Evolutionary conservation across 345 rosid genomes (phyloP).

Genomic region (Acer campestre): DNA sequence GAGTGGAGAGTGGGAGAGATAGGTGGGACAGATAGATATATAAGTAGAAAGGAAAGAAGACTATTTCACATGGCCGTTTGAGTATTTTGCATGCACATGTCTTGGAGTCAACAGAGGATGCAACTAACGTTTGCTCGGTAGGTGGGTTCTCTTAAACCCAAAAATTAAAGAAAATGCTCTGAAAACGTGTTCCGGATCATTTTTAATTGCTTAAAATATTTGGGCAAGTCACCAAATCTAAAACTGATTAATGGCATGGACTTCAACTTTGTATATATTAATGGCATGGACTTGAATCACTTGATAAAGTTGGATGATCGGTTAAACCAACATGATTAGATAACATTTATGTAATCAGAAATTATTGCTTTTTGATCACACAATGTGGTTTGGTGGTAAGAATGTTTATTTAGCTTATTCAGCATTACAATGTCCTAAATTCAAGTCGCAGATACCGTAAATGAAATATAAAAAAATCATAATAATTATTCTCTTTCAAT

Average conservation of each 20-base stretch:
- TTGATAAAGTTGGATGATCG: constrained; percentile 27
- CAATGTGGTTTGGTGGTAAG: no score
- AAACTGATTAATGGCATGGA: constrained; percentile 17
- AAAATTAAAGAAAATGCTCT: background rate
- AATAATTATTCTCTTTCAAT: no score
- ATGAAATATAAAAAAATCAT: no score
- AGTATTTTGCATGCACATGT: constrained; percentile 23
- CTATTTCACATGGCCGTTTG: constrained; percentile 14
- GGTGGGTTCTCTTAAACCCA: constrained; percentile 47
- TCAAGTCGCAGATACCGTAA: no score
- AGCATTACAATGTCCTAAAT: no score
- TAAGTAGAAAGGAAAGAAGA: constrained; percentile 20
- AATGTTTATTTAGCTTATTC: no score
- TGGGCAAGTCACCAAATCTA: constrained; percentile 31
- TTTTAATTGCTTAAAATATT: constrained; percentile 11
- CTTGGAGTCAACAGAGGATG: constrained; percentile 59
- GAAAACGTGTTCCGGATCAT: background rate
- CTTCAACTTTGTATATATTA: background rate
- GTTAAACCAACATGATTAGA: constrained; percentile 13
- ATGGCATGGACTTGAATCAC: constrained; percentile 3
- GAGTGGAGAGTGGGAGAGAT: constrained; percentile 27
- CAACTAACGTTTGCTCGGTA: constrained; percentile 64
- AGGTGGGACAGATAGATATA: constrained; percentile 37
- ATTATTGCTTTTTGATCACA: background rate
- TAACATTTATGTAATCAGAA: background rate